Evolutionary conservation across 192 early-diverging fungal species (phyloP).

Genomic region (Backusella luteola): DNA sequence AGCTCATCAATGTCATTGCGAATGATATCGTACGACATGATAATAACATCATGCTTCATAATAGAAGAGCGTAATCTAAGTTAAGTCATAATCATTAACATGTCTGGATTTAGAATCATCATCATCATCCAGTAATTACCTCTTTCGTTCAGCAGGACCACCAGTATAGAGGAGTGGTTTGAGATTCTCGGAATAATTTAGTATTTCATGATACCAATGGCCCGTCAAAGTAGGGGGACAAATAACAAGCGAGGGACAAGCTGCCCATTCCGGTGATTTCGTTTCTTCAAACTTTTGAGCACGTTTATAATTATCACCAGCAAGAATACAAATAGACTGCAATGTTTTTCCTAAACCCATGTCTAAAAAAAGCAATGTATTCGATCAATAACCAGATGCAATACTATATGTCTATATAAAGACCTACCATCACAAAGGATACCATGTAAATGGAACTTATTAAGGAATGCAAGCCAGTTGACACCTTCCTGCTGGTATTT

Average conservation of each 20-base stretch:
- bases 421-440: slow-evolving; percentile 89
- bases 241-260: slow-evolving; percentile 86
- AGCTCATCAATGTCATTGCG: slow-evolving; percentile 93
- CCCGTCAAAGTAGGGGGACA: slow-evolving; percentile 94
- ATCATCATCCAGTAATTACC: slow-evolving; percentile 31
- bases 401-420: neutral
- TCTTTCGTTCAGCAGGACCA: slow-evolving; percentile 69
- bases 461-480: slow-evolving; percentile 97
- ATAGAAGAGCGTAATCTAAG: slow-evolving; percentile 54
- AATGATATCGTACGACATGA: slow-evolving; percentile 97
- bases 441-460: slow-evolving; percentile 95
- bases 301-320: slow-evolving; percentile 83
- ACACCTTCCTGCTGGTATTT: slow-evolving; percentile 99
- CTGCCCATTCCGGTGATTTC: slow-evolving; percentile 62
- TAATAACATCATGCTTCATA: slow-evolving; percentile 69
- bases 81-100: too few relatives aligned
- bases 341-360: slow-evolving; percentile 99
- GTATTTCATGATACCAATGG: slow-evolving; percentile 96
- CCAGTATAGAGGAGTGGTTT: slow-evolving; percentile 87
- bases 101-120: too few relatives aligned
- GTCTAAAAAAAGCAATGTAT: slow-evolving; percentile 48
- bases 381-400: neutral
- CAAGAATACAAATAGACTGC: slow-evolving; percentile 94
- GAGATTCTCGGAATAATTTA: slow-evolving; percentile 73
- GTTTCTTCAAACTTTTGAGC: slow-evolving; percentile 50